Evolutionary conservation across 306 rosid species (phyloP).

Genomic region (Quercus berberidifolia): DNA sequence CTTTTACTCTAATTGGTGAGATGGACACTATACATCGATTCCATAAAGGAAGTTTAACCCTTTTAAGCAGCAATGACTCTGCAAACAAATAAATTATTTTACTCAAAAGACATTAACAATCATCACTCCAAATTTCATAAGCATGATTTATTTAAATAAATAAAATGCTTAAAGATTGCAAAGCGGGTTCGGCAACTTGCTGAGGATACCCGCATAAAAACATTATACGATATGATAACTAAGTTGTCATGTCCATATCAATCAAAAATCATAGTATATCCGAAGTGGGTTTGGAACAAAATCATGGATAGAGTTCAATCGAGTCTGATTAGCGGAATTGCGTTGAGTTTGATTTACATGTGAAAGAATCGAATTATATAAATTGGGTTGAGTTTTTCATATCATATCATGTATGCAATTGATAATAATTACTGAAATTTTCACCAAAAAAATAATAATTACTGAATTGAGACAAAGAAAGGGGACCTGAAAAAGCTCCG

Average conservation of each 20-base stretch:
- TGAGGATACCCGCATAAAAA: neutral
- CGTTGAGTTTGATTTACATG: neutral
- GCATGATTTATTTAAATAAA: neutral
- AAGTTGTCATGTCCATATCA: neutral
- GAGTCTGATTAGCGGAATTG: too few relatives aligned
- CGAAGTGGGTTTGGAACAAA: too few relatives aligned
- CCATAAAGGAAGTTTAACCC: slow-evolving; percentile 22
- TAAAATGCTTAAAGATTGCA: neutral
- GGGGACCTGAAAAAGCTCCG: slow-evolving; percentile 4
- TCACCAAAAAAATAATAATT: neutral
- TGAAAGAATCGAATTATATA: neutral
- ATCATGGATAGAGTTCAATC: neutral
- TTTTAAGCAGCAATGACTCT: slow-evolving; percentile 38
- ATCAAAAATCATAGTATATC: too few relatives aligned
- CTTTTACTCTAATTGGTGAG: slow-evolving; percentile 16
- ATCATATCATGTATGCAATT: neutral
- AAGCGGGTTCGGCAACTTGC: neutral
- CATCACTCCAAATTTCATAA: neutral
- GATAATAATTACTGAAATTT: neutral
- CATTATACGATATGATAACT: neutral
- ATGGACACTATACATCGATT: slow-evolving; percentile 23
- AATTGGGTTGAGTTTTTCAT: neutral
- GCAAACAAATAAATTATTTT: slow-evolving; percentile 16
- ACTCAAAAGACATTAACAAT: neutral
- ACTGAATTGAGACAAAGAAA: slow-evolving; percentile 5